A percentile compares a stretch with the other conserved stretches of the same genome.
These are phyloP conservation scores for Ascodesmis nigricans DNA, from an alignment of 495 filamentous ascomycete genomes.

Conservation along the genomic window DNA sequence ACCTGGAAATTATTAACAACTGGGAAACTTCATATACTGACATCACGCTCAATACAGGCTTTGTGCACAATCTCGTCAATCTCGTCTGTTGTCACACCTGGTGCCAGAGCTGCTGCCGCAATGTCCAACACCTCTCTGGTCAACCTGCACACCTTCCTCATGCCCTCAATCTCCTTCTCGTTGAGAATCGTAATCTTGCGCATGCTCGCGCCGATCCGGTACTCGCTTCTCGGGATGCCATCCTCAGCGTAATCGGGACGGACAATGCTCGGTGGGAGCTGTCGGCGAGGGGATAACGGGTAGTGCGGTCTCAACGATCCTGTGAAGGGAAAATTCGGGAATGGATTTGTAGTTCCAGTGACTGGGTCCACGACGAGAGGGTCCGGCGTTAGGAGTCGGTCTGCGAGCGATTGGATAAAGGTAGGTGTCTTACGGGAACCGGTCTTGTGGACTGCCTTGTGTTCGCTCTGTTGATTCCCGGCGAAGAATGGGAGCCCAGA, in stretches of 20 bases:
- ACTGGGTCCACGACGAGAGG: conserved; percentile 80
- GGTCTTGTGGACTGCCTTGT: conserved; percentile 70
- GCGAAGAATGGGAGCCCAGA: conserved; percentile 3
- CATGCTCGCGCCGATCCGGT: conserved; percentile 36
- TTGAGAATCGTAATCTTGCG: conserved; percentile 69
- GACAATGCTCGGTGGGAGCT: conserved; percentile 58
- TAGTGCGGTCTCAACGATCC: conserved; percentile 71
- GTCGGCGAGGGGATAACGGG: conserved; percentile 52
- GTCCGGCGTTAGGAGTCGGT: conserved; percentile 44
- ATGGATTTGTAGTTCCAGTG: conserved; percentile 72
- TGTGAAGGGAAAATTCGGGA: conserved; percentile 62
- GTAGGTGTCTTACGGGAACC: conserved; percentile 39
- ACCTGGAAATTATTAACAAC: background rate
- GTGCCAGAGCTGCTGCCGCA: conserved; percentile 54
- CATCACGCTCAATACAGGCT: conserved; percentile 78
- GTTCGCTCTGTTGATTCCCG: conserved; percentile 35
- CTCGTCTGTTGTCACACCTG: conserved; percentile 87
- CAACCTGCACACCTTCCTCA: conserved; percentile 81
- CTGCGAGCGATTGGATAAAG: conserved; percentile 32
- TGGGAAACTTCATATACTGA: conserved; percentile 26
- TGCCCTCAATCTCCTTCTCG: conserved; percentile 55
- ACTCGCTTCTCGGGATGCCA: conserved; percentile 64
- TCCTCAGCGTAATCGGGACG: conserved; percentile 66
- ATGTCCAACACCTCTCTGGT: conserved; percentile 86
- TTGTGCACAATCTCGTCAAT: conserved; percentile 93